Base-by-base conservation (phyloP, 2,329 filamentous ascomycete species). In the Rasamsonia emersonii region DNA sequence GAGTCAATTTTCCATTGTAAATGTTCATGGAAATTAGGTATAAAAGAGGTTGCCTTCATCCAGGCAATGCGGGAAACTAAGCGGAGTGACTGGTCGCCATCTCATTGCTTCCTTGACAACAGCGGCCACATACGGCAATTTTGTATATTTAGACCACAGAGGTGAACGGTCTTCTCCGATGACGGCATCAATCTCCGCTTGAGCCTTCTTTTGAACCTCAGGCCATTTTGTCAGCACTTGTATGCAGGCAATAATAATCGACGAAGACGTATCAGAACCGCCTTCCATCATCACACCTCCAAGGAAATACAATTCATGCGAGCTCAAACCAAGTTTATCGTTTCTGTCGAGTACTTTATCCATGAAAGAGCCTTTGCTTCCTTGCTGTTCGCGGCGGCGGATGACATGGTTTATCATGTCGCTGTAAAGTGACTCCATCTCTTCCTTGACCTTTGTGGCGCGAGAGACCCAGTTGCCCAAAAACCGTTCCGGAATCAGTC, bases 81-180 rank as follows among this genome's bases (percentile, higher is more conserved):
- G 62, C 25, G 69, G 65, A 8, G 64, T 62, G 1, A 73, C 65
- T 0, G 71, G 69, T 3, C 71, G 58, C 69, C 71, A 75, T 3
- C 73, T 60, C n/a, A 75, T 50, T 1, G 68, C 62, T 39, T 78
- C 73, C 40, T 75, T 74, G 13, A 74, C 62, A 11, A 72, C 58
- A 0, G 66, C 67, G n/a, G 63, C 58, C 19, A 74, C 45, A 40
- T 77, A 77, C 0, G 71, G 71, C 6, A 77, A 45, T 3, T 55
- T 49, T 0, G 57, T 50, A 14, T 61, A 57, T 42, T 77, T 71
- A 18, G 65, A 59, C 47, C 64, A 68, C 11, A 46, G 50, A 0
- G 72, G 72, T 6, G 64, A 57, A 3, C 72, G 59, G 8, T 57
- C 35, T 0, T 52, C 41, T 2, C 72, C 71, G 3, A 77, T 56